Percentiles rank a stretch among this genome's conserved stretches.
These are phyloP conservation scores for Panicum hallii DNA, from an alignment of 202 grass and related monocot genomes.

Conservation along the genomic window DNA sequence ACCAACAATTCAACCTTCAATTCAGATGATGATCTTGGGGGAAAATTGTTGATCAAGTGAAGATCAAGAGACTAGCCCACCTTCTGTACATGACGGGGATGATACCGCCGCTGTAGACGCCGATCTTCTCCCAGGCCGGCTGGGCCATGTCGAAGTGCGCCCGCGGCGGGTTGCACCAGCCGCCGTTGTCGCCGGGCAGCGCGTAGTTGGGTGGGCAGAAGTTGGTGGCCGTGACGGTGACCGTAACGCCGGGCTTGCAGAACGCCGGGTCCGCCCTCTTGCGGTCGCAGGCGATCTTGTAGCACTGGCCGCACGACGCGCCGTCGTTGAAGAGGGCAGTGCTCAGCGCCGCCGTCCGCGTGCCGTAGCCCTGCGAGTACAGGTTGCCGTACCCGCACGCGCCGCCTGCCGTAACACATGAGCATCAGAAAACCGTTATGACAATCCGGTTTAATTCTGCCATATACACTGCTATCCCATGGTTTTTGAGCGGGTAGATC, in stretches of 20 bases:
- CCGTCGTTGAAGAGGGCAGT: slow-evolving; percentile 70
- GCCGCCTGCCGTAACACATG: too few relatives aligned
- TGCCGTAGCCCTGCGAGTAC: slow-evolving; percentile 52
- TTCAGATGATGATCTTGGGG: not conserved
- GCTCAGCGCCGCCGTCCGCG: slow-evolving; percentile 68
- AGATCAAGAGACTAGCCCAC: not conserved
- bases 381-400: slow-evolving; percentile 66
- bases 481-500: too few relatives aligned
- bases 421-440: too few relatives aligned
- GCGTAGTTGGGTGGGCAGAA: slow-evolving; percentile 62
- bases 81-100: slow-evolving; percentile 25
- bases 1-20: not conserved
- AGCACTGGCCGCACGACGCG: slow-evolving; percentile 62
- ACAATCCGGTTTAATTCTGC: too few relatives aligned
- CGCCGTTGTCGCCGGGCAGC: slow-evolving; percentile 43
- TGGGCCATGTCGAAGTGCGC: slow-evolving; percentile 68
- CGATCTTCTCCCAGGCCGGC: slow-evolving; percentile 60
- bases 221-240: slow-evolving; percentile 64
- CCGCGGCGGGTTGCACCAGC: slow-evolving; percentile 60
- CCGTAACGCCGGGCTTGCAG: slow-evolving; percentile 52
- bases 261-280: slow-evolving; percentile 29
- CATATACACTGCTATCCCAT: too few relatives aligned
- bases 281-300: slow-evolving; percentile 65
- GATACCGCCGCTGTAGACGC: slow-evolving; percentile 30
- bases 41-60: not conserved